Evolutionary conservation across 495 filamentous ascomycete species (phyloP).

Genomic region (Trichocladium antarcticum): DNA sequence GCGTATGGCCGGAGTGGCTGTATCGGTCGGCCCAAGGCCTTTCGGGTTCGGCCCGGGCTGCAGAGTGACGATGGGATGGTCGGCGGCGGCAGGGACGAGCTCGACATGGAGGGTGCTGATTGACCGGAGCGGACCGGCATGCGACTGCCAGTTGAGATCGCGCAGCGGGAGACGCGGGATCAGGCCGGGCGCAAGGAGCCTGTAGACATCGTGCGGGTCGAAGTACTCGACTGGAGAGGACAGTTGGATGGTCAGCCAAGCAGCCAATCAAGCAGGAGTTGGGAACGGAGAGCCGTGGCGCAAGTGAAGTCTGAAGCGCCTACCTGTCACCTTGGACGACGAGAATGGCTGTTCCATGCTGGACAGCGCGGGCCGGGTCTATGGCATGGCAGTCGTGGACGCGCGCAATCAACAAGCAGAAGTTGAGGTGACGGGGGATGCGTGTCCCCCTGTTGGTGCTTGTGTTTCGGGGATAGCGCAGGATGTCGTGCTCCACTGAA

Average conservation of each 20-base stretch:
- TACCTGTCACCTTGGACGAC: constrained; percentile 64
- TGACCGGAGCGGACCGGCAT: constrained; percentile 76
- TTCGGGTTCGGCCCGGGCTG: constrained; percentile 28
- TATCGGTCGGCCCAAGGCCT: constrained; percentile 26
- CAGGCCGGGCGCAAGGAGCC: constrained; percentile 64
- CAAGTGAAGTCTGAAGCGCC: too few relatives aligned
- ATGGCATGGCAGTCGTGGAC: constrained; percentile 20
- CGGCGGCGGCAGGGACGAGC: constrained; percentile 49
- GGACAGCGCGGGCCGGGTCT: constrained; percentile 25
- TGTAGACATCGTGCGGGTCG: constrained; percentile 79
- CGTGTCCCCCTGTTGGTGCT: too few relatives aligned
- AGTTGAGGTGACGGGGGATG: too few relatives aligned
- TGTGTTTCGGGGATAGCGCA: constrained; percentile 5
- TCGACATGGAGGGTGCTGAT: constrained; percentile 88
- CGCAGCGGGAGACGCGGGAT: constrained; percentile 72
- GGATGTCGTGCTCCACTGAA: background rate
- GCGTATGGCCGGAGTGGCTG: constrained; percentile 31
- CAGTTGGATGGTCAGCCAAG: too few relatives aligned
- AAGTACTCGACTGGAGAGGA: constrained; percentile 53
- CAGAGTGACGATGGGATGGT: constrained; percentile 29
- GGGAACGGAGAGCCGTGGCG: background rate
- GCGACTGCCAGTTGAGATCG: constrained; percentile 94
- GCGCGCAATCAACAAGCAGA: background rate
- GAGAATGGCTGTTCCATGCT: constrained; percentile 52
- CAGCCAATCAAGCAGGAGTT: background rate